A percentile compares a stretch with the other conserved stretches of the same genome.
Conservation (phyloP, 306 rosid species). For the Glycine tomentella region DNA sequence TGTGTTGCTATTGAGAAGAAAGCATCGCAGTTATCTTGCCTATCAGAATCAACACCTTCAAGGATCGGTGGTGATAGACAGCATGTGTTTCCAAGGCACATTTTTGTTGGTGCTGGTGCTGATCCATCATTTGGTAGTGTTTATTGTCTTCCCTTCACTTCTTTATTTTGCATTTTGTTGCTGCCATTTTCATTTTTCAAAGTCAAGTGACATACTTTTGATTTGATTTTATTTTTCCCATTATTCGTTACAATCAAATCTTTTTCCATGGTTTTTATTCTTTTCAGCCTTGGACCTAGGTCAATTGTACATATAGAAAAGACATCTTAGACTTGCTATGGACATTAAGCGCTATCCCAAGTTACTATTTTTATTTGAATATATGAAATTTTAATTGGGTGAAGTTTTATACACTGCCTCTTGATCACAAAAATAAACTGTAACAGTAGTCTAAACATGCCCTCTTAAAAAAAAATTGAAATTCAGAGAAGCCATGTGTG, state of each 20-base stretch:
- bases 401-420: neutral
- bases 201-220: too few relatives aligned
- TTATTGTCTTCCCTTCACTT: neutral
- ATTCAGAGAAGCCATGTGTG: conserved; percentile 4
- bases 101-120: neutral
- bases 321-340: neutral
- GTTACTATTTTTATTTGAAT: too few relatives aligned
- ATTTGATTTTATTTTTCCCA: too few relatives aligned
- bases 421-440: too few relatives aligned
- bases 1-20: conserved; percentile 12
- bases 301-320: neutral
- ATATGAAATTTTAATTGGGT: neutral
- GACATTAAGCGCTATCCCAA: conserved; percentile 13
- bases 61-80: neutral
- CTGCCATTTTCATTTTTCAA: neutral
- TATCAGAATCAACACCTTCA: conserved; percentile 22
- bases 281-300: too few relatives aligned
- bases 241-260: neutral
- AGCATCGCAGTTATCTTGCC: neutral
- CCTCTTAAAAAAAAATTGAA: neutral
- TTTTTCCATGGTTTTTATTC: neutral
- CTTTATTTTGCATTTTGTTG: neutral
- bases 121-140: neutral
- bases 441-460: neutral
- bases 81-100: conserved; percentile 15